Conservation (phyloP, 2,329 filamentous ascomycete species). For the Colletotrichum chlorophyti region DNA sequence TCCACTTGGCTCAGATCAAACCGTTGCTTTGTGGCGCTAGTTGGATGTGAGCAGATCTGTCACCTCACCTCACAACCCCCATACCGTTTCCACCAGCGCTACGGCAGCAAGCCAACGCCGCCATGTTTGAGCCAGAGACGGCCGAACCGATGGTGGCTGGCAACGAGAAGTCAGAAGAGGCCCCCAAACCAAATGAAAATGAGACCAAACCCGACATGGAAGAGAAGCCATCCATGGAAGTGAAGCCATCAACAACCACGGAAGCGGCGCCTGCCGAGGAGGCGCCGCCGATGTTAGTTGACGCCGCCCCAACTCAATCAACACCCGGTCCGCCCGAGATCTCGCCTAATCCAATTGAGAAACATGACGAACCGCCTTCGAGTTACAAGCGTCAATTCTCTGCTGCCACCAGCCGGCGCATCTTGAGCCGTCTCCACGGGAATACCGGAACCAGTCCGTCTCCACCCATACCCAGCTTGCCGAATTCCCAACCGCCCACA, state of each 20-base stretch:
- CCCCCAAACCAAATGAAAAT: background rate
- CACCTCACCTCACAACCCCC: background rate
- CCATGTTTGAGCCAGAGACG: background rate
- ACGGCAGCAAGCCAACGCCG: background rate
- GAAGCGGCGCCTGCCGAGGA: background rate
- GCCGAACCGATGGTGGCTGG: background rate
- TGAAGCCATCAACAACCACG: background rate
- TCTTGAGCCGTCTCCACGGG: constrained; percentile 36
- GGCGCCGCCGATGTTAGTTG: background rate
- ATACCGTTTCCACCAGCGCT: background rate
- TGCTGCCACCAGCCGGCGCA: constrained; percentile 32
- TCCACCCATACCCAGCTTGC: background rate
- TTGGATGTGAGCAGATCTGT: no score
- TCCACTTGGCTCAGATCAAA: no score
- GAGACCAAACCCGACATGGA: background rate
- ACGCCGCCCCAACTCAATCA: background rate
- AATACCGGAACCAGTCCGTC: constrained; percentile 9
- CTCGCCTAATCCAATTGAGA: background rate
- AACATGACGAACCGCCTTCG: background rate
- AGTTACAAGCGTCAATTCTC: constrained; percentile 42
- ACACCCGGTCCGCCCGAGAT: background rate
- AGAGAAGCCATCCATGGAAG: background rate
- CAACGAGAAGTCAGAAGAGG: background rate
- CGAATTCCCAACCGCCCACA: background rate
- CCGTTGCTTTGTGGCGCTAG: no score